These are phyloP conservation scores for Populus deltoides DNA, from an alignment of 345 rosid genomes.

Conservation along the genomic window DNA sequence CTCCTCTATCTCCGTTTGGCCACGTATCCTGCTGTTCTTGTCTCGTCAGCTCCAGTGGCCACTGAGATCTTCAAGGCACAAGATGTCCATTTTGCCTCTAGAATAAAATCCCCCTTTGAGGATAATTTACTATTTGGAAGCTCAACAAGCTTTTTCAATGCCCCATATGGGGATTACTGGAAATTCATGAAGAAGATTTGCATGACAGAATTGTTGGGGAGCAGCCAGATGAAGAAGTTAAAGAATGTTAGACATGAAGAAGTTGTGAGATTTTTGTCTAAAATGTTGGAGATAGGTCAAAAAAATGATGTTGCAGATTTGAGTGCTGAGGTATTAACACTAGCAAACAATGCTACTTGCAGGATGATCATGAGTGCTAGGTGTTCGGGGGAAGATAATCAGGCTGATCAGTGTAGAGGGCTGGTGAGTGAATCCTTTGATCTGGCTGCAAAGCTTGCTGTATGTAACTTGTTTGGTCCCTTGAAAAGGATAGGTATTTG, in stretches of 20 bases:
- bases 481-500: neutral
- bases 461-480: conserved; percentile 10
- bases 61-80: conserved; percentile 11
- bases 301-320: conserved; percentile 21
- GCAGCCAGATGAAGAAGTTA: conserved; percentile 10
- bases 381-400: conserved; percentile 35
- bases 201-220: conserved; percentile 17
- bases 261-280: conserved; percentile 4
- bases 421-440: conserved; percentile 28
- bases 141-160: conserved; percentile 23
- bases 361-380: conserved; percentile 43
- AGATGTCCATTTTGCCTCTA: conserved; percentile 23
- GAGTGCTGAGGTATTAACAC: neutral
- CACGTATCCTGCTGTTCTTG: neutral
- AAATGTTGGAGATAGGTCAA: neutral
- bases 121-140: conserved; percentile 26
- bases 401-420: conserved; percentile 30
- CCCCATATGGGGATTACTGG: conserved; percentile 48
- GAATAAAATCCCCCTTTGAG: conserved; percentile 19
- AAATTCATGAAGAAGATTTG: conserved; percentile 45
- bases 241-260: conserved; percentile 12
- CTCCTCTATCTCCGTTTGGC: neutral
- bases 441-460: conserved; percentile 26
- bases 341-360: conserved; percentile 27
- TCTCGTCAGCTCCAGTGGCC: neutral